These are phyloP conservation scores for Neurospora sp. DNA, from an alignment of 495 filamentous ascomycete genomes.

Conservation along the genomic window DNA sequence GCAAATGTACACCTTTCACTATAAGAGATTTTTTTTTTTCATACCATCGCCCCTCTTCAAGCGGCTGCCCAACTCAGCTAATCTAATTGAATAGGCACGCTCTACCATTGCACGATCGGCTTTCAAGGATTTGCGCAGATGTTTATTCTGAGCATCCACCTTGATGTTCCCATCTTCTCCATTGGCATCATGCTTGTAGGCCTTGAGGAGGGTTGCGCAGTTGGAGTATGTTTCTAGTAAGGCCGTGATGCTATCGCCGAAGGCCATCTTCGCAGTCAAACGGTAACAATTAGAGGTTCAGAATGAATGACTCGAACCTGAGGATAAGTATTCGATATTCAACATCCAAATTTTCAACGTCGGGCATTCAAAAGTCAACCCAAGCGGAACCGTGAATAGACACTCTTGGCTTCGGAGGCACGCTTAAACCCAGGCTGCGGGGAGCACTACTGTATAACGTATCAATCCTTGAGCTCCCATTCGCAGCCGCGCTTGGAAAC, in stretches of 20 bases:
- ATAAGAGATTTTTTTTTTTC: not conserved
- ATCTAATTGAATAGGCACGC: constrained; percentile 15
- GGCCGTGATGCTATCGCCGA: constrained; percentile 19
- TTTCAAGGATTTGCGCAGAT: constrained; percentile 20
- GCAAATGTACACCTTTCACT: not conserved
- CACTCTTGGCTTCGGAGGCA: not conserved
- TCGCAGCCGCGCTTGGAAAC: not conserved
- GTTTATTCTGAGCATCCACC: constrained; percentile 26
- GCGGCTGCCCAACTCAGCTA: constrained; percentile 15
- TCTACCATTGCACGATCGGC: constrained; percentile 22
- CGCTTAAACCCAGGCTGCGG: not conserved
- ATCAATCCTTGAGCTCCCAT: not conserved
- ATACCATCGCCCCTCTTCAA: constrained; percentile 26
- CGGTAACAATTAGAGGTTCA: not conserved
- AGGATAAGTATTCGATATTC: not conserved
- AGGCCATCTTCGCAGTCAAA: constrained; percentile 11
- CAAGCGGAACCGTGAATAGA: not conserved
- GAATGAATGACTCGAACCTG: not conserved
- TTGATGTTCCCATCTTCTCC: constrained; percentile 8
- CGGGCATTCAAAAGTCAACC: not conserved
- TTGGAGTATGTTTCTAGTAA: constrained; percentile 27
- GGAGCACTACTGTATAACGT: not conserved
- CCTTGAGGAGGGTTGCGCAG: constrained; percentile 25
- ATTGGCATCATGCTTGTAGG: constrained; percentile 8
- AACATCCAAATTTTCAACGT: not conserved